Evolutionary conservation across 306 rosid species (phyloP).

Genomic region (Cicer judaicum): DNA sequence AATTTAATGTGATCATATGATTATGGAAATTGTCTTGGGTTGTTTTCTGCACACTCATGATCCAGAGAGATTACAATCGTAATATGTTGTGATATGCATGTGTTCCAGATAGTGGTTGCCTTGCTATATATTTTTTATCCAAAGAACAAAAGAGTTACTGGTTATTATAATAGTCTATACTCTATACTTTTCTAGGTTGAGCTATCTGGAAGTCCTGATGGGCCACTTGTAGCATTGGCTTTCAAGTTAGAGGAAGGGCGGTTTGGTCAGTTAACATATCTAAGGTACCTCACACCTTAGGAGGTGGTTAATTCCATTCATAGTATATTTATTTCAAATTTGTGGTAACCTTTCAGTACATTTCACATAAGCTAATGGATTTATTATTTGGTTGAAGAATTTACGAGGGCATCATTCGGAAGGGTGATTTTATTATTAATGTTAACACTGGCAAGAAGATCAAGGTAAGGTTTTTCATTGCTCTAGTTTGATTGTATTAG

Average conservation of each 20-base stretch:
- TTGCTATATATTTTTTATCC: background rate
- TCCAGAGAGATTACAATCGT: conserved; percentile 17
- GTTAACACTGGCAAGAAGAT: conserved; percentile 89
- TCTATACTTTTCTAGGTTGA: conserved; percentile 57
- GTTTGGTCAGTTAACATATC: conserved; percentile 91
- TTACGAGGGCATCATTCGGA: conserved; percentile 89
- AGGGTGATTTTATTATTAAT: conserved; percentile 90
- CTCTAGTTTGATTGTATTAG: conserved; percentile 20
- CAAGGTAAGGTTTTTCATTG: conserved; percentile 60
- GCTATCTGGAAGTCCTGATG: conserved; percentile 83
- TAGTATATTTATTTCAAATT: conserved; percentile 23
- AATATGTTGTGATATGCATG: conserved; percentile 21
- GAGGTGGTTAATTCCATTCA: conserved; percentile 35
- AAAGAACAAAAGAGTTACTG: background rate
- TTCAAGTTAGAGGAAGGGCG: conserved; percentile 97
- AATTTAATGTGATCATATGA: conserved; percentile 5
- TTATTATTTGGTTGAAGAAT: conserved; percentile 59
- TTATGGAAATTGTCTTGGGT: conserved; percentile 20
- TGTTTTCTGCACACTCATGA: conserved; percentile 11
- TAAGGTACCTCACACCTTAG: conserved; percentile 61
- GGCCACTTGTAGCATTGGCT: conserved; percentile 96
- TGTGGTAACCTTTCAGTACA: conserved; percentile 18
- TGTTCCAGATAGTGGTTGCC: conserved; percentile 14
- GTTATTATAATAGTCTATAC: conserved; percentile 32
- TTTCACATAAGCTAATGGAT: conserved; percentile 24